These are phyloP conservation scores for Saccharomycopsis crataegensis DNA, from an alignment of 1,139 yeast species.

Conservation along the genomic window DNA sequence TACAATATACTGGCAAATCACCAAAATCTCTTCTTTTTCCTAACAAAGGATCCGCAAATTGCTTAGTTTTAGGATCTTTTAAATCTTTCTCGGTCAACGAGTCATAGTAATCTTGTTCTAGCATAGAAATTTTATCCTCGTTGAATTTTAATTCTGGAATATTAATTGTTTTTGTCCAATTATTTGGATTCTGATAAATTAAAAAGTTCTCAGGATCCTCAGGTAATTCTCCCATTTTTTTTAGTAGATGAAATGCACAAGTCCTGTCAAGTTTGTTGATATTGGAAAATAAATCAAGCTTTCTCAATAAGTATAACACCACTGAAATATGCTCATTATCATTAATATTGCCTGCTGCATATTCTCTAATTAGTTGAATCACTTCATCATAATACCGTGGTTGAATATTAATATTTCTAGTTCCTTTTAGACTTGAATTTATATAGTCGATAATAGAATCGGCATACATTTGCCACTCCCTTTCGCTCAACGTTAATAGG, in stretches of 20 bases:
- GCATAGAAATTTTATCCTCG: conserved; percentile 29
- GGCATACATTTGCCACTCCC: neutral
- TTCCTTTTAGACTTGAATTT: conserved; percentile 22
- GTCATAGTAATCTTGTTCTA: conserved; percentile 38
- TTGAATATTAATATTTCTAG: conserved; percentile 5
- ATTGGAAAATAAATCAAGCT: conserved; percentile 23
- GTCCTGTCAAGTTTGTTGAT: conserved; percentile 38
- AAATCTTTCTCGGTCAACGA: conserved; percentile 26
- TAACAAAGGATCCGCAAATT: conserved; percentile 31
- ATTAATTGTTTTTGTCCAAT: neutral
- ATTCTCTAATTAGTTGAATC: conserved; percentile 40
- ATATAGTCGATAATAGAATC: conserved; percentile 25
- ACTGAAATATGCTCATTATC: conserved; percentile 37
- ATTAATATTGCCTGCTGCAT: conserved; percentile 40
- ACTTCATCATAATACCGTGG: conserved; percentile 32
- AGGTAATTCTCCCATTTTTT: conserved; percentile 22
- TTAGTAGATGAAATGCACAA: conserved; percentile 41
- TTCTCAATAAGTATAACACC: conserved; percentile 26
- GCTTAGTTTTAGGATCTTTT: conserved; percentile 13
- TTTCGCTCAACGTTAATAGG: neutral
- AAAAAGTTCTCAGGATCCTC: neutral
- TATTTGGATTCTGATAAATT: conserved; percentile 1
- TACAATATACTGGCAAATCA: conserved; percentile 63
- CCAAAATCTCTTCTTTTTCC: conserved; percentile 33
- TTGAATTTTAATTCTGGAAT: neutral